A percentile compares a stretch with the other conserved stretches of the same genome.
phyloP scores from a whole-genome alignment of 2,329 filamentous ascomycete genomes.

The Biscogniauxia mediterranea region DNA sequence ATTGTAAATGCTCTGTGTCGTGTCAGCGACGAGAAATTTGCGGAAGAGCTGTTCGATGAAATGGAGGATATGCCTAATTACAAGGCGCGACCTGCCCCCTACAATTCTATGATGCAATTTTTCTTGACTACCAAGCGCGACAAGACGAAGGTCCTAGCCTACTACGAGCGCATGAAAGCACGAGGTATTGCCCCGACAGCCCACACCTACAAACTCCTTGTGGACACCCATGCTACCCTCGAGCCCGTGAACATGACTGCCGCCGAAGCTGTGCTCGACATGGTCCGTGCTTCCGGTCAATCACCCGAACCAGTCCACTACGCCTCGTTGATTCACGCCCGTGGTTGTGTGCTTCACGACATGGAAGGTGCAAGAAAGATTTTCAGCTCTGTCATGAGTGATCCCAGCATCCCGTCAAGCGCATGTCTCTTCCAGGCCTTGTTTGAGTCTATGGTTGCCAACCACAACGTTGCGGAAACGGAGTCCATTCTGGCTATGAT shows the following conservation, averaged over 20 bases:
- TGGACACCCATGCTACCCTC: slow-evolving; percentile 91
- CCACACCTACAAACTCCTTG: slow-evolving; percentile 95
- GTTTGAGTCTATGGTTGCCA: slow-evolving; percentile 97
- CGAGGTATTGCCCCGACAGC: slow-evolving; percentile 87
- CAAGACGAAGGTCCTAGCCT: slow-evolving; percentile 86
- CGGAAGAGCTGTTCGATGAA: slow-evolving; percentile 96
- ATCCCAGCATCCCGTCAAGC: slow-evolving; percentile 66
- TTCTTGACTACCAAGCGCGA: slow-evolving; percentile 98
- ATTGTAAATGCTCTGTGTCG: slow-evolving; percentile 97
- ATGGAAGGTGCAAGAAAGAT: slow-evolving; percentile 77
- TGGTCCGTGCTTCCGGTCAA: slow-evolving; percentile 72
- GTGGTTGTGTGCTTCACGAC: slow-evolving; percentile 91
- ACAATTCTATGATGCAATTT: slow-evolving; percentile 99
- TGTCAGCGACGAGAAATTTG: slow-evolving; percentile 96
- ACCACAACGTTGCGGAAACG: slow-evolving; percentile 77
- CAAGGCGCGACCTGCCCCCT: slow-evolving; percentile 93
- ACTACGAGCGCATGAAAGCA: slow-evolving; percentile 91
- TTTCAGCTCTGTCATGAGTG: slow-evolving; percentile 77
- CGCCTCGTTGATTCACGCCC: slow-evolving; percentile 91
- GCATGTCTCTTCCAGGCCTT: slow-evolving; percentile 92
- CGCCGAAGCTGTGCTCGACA: slow-evolving; percentile 77
- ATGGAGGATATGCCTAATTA: slow-evolving; percentile 99
- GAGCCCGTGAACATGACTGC: slow-evolving; percentile 87
- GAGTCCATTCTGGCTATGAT: slow-evolving; percentile 74
- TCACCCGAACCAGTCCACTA: slow-evolving; percentile 91